Conservation (phyloP, 2,329 filamentous ascomycete genomes). For the Anisogramma anomala region DNA sequence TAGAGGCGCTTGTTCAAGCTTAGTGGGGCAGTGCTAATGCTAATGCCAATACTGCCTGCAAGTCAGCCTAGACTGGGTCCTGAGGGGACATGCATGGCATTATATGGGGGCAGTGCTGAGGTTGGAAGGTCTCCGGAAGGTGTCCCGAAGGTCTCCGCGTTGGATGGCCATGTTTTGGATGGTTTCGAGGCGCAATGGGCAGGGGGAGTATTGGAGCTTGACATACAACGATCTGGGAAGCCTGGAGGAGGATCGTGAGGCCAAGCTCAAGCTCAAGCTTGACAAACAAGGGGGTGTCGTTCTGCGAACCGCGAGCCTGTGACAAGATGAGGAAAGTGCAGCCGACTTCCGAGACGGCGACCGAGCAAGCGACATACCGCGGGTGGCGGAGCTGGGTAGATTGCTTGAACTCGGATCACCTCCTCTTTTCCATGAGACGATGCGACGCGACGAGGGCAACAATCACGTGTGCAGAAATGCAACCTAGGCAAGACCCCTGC, state of each 20-base stretch:
- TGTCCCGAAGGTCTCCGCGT: too few relatives aligned
- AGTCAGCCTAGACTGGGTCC: constrained; percentile 10
- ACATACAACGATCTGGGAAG: constrained; percentile 8
- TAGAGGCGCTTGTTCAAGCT: constrained; percentile 9
- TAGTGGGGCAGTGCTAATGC: constrained; percentile 6
- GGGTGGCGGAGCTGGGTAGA: not conserved
- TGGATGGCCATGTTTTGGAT: too few relatives aligned
- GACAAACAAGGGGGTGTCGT: not conserved
- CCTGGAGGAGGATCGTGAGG: not conserved
- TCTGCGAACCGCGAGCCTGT: constrained; percentile 8
- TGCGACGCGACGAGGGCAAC: not conserved
- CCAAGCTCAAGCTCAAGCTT: not conserved
- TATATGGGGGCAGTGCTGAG: too few relatives aligned
- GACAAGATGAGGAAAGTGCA: constrained; percentile 3
- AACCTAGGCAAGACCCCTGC: not conserved
- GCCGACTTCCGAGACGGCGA: constrained; percentile 11
- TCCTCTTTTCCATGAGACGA: not conserved
- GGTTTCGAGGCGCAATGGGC: too few relatives aligned
- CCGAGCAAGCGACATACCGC: constrained; percentile 13
- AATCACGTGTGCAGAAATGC: not conserved
- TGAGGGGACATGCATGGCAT: constrained; percentile 5
- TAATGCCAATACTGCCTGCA: not conserved
- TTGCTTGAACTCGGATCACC: not conserved
- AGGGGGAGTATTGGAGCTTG: not conserved
- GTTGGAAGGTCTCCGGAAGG: too few relatives aligned